A percentile compares a stretch with the other conserved stretches of the same genome.
phyloP scores from a whole-genome alignment of 2,329 filamentous ascomycete genomes.

The Rutstroemia sydowiana region DNA sequence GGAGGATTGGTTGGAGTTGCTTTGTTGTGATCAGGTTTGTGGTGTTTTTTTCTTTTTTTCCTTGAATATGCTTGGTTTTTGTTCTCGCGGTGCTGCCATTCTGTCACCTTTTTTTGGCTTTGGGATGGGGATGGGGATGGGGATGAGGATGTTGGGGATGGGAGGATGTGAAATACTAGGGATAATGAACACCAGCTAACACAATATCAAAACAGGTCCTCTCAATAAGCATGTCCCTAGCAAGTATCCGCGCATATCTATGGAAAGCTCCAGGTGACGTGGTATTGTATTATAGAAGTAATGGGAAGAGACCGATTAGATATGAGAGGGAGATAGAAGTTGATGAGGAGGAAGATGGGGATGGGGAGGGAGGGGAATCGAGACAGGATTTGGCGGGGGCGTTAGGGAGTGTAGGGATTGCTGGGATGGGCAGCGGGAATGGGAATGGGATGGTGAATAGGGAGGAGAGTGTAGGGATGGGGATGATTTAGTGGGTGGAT shows the following conservation, averaged over 20 bases:
- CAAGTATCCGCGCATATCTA: slow-evolving; percentile 81
- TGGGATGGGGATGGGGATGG: neutral
- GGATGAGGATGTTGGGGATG: neutral
- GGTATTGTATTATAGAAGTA: slow-evolving; percentile 81
- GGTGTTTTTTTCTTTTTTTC: slow-evolving; percentile 25
- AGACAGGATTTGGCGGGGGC: too few species aligned
- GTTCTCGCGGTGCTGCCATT: too few species aligned
- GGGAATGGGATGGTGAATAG: too few species aligned
- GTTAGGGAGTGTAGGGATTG: too few species aligned
- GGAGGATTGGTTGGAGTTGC: slow-evolving; percentile 90
- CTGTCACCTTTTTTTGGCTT: too few species aligned
- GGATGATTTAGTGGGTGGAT: too few species aligned
- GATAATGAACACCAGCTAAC: neutral
- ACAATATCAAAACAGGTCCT: slow-evolving; percentile 36
- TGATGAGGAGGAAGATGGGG: neutral
- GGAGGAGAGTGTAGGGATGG: too few species aligned
- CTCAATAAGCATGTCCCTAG: slow-evolving; percentile 81
- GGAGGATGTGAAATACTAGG: neutral
- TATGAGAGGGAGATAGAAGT: slow-evolving; percentile 17
- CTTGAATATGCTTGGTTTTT: too few species aligned
- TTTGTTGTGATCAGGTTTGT: slow-evolving; percentile 83
- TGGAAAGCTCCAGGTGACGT: slow-evolving; percentile 97
- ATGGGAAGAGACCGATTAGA: slow-evolving; percentile 50
- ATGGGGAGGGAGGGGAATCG: neutral
- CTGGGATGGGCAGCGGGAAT: too few species aligned